Conservation (phyloP, 192 early-diverging fungal genomes). For the Entomortierella parvispora region DNA sequence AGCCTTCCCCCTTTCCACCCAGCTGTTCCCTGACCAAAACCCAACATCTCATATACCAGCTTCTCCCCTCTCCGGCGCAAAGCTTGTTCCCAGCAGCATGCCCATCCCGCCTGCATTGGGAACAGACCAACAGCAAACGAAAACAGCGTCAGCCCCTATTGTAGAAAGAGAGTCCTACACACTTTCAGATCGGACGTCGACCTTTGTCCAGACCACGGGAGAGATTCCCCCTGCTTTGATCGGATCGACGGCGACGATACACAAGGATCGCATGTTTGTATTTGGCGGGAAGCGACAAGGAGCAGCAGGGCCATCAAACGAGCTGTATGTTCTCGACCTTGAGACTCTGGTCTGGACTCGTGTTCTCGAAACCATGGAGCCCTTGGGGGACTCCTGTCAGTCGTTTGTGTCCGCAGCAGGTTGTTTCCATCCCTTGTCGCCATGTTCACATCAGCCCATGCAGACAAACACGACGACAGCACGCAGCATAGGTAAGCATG, state of each 20-base stretch:
- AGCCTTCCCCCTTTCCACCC: constrained; percentile 11
- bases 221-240: constrained; percentile 77
- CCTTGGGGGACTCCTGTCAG: too few species aligned
- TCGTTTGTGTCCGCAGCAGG: neutral
- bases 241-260: constrained; percentile 69
- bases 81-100: constrained; percentile 3
- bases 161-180: constrained; percentile 34
- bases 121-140: neutral
- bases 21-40: neutral
- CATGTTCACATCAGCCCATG: too few species aligned
- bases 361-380: constrained; percentile 7
- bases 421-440: too few species aligned
- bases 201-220: constrained; percentile 57
- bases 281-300: constrained; percentile 77
- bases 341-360: constrained; percentile 66
- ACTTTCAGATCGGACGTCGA: constrained; percentile 60
- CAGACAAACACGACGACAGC: too few species aligned
- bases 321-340: constrained; percentile 72
- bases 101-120: constrained; percentile 19
- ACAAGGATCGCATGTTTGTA: constrained; percentile 65
- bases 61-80: neutral
- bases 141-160: neutral
- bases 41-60: neutral
- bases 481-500: too few species aligned
- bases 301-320: constrained; percentile 68